phyloP scores from a whole-genome alignment of 257 asterid genomes.

The Solanum piurae region DNA sequence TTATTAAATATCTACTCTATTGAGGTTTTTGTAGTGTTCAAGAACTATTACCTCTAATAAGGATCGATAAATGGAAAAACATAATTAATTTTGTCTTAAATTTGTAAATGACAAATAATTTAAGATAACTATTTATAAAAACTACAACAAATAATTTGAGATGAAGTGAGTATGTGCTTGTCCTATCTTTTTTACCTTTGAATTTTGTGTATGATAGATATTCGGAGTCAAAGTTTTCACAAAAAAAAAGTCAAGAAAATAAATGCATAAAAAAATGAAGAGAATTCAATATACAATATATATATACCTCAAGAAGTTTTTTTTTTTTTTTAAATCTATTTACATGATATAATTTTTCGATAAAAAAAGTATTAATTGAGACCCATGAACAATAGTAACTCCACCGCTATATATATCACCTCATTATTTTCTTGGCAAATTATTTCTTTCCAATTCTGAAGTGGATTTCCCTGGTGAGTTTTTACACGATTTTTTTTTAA shows the following conservation, averaged over 20 bases:
- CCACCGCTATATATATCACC: not conserved
- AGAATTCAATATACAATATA: not conserved
- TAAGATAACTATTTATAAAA: no score
- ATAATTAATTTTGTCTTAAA: no score
- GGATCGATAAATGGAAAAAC: not conserved
- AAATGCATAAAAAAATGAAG: not conserved
- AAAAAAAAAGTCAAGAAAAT: not conserved
- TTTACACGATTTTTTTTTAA: not conserved
- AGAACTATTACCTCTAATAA: not conserved
- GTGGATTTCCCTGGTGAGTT: not conserved
- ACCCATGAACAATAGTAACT: not conserved
- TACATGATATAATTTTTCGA: not conserved
- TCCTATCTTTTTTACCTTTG: not conserved
- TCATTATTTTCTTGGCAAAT: not conserved
- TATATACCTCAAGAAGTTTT: not conserved
- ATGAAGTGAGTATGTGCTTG: rapidly evolving
- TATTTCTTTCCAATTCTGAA: no score
- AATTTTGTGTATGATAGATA: not conserved
- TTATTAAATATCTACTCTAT: no score
- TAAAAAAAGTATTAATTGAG: not conserved
- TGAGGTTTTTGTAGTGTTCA: no score
- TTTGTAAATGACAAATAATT: no score
- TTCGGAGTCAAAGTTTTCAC: not conserved
- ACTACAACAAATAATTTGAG: not conserved
- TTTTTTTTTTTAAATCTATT: not conserved